Evolutionary conservation across 2,329 filamentous ascomycete species (phyloP).

Genomic region (Neonectria coccinea): DNA sequence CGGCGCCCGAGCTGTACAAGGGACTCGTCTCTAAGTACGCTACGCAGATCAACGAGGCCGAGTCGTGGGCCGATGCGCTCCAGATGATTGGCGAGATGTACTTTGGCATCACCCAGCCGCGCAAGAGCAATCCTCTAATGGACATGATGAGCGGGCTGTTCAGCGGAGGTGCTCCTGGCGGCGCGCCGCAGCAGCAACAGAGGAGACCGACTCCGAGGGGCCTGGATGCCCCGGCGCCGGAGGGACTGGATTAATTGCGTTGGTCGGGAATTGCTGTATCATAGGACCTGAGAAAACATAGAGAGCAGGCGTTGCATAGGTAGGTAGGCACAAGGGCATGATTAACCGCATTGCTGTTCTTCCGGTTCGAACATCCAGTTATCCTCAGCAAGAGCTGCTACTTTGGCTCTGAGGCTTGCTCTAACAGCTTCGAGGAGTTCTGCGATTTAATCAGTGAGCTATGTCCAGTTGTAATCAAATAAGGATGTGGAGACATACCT

Average conservation of each 20-base stretch:
- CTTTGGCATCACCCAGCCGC: conserved; percentile 89
- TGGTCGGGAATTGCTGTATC: conserved; percentile 37
- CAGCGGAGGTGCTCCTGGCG: conserved; percentile 75
- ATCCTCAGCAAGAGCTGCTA: conserved; percentile 80
- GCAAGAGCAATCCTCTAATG: conserved; percentile 91
- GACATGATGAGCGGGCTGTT: conserved; percentile 99
- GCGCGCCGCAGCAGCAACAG: conserved; percentile 46
- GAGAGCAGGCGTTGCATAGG: conserved; percentile 44
- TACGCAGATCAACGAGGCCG: conserved; percentile 79
- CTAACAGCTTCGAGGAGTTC: conserved; percentile 78
- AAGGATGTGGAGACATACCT: conserved; percentile 59
- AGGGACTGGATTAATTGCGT: conserved; percentile 66
- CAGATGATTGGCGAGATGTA: conserved; percentile 96
- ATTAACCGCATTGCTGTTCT: conserved; percentile 57
- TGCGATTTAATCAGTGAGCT: conserved; percentile 47
- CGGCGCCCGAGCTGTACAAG: conserved; percentile 80
- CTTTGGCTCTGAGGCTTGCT: conserved; percentile 77
- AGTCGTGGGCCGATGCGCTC: conserved; percentile 83
- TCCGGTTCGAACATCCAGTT: conserved; percentile 92
- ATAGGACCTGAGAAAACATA: conserved; percentile 42
- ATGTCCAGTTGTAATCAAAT: neutral
- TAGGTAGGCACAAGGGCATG: conserved; percentile 29
- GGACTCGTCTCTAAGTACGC: conserved; percentile 87
- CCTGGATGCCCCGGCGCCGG: conserved; percentile 64
- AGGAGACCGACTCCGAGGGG: conserved; percentile 59